Base-by-base conservation (phyloP, 768 basidiomycete genomes). In the Sarcodon sp. region DNA sequence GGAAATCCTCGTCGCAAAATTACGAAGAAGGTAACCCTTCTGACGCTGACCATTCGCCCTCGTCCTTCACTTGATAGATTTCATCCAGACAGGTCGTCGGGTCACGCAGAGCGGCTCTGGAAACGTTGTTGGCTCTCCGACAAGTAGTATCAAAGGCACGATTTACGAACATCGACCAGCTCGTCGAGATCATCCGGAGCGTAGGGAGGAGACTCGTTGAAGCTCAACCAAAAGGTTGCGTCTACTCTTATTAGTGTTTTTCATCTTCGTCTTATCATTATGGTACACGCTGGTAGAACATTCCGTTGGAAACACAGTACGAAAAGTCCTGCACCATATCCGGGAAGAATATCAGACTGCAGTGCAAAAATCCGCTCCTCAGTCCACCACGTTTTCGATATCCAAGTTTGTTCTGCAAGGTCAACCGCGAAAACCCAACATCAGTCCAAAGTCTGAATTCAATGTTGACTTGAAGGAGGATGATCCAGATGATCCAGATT, bases 341-440 rank as follows among this genome's bases (percentile, higher is more conserved):
- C 78, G 91, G 45, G 96, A 99, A 64, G 96, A 99, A 60, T 93
- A 91, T 62, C 73, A 85, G 51, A 87, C 92, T 4, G 89, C 89
- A 1, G 79, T 73, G 11, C 69, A 66, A 54, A 77, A 69, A 47
- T 63, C 65, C 13, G 61, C 68, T 0, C 57, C 68, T 6, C 58
- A 65, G 1, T 57, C 67, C 31, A 59, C 50, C 33, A 35, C 59
- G 18, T 82, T 83, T 57, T 86, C 87, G 21, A 87, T 91, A 49
- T 74, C 86, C 13, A 85, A 82, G 59, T 89, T 91, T 52, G 81
- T 90, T n/a, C 68, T 82, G 4, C 76, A 83, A 60, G 86, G 87
- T 21, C 85, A 86, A 55, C 82, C 84, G 8, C 64, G 69, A 1
- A 65, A 66, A 72, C 63, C 73, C 69, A 62, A 36, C 44, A 61